Percentiles rank a stretch among this genome's conserved stretches.
Evolutionary conservation across 306 rosid species (phyloP).

Genomic region (Parietaria judaica): DNA sequence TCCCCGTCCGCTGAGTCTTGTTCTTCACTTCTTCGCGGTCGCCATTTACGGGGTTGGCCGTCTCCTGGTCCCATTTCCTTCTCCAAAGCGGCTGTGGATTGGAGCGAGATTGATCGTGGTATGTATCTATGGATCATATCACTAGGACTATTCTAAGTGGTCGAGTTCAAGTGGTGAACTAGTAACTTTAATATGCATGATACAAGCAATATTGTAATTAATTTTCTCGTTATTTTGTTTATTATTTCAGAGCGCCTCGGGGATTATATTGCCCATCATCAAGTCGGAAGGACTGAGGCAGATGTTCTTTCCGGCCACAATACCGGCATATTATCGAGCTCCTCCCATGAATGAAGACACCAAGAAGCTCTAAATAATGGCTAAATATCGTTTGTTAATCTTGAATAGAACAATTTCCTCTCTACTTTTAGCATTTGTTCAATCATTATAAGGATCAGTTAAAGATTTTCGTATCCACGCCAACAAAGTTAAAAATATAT

Average conservation of each 20-base stretch:
- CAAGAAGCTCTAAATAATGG: not conserved
- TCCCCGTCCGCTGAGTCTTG: constrained; percentile 46
- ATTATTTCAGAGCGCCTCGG: constrained; percentile 28
- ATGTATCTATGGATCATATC: constrained; percentile 8
- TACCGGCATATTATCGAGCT: constrained; percentile 28
- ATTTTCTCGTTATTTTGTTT: not conserved
- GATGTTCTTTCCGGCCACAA: constrained; percentile 34
- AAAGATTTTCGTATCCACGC: too few relatives aligned
- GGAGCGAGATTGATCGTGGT: constrained; percentile 56
- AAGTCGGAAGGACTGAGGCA: constrained; percentile 47
- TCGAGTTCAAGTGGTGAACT: not conserved
- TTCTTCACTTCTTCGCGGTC: constrained; percentile 63
- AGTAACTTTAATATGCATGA: too few relatives aligned
- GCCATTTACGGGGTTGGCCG: constrained; percentile 59
- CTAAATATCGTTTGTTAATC: too few relatives aligned
- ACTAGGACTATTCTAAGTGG: not conserved
- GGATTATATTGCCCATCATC: constrained; percentile 49
- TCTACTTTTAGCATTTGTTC: too few relatives aligned
- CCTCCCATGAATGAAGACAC: constrained; percentile 12
- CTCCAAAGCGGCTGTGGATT: constrained; percentile 41
- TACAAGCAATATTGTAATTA: not conserved
- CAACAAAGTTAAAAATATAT: too few relatives aligned
- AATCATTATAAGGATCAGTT: not conserved
- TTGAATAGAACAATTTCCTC: too few relatives aligned
- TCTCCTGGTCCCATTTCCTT: constrained; percentile 58